Base-by-base conservation (phyloP, 2,329 filamentous ascomycete genomes). In the Colletotrichum truncatum region DNA sequence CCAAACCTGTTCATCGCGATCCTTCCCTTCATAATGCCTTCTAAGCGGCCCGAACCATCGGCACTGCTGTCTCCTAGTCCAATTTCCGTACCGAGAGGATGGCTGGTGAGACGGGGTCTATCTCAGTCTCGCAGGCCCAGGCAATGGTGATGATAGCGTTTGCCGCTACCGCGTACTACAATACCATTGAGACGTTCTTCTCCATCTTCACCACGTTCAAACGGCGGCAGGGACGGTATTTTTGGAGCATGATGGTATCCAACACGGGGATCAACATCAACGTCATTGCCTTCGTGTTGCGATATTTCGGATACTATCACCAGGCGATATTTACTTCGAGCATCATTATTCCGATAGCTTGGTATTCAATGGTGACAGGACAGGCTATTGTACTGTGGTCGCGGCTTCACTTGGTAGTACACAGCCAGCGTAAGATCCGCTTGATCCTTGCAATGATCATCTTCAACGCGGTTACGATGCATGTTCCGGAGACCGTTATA, bases 351-450 rank as follows among this genome's bases (percentile, higher is more conserved):
- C 60, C 64, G 9, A 30, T 66, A 6, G 60, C 64, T 11, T 78
- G 76, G 76, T 64, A 74, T 9, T 69, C 68, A 2, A 89, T 90
- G 85, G 83, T 90, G 0, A 88, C 87, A 2, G 88, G 88, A 0
- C 86, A 89, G 72, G 84, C 84, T 0, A 70, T 89, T 11, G 88
- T 91, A 1, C 77, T 91, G 1, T 91, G 87, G 77, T 90, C 87
- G 0, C 82, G 88, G 6, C 80, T 91, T 1, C 87, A 90, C 70
- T 78, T 91, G 2, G 80, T 91, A 10, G 76, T 87, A 3, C 82
- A 81, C 14, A 84, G 87, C 77, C 55, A 80, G 6, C 73, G 74
- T 2, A 73, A 83, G 3, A 77, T 90, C 0, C 80, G 79, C 4
- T 77, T 79, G 10, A 82, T 87, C 0, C 76, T 89, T 1, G 79